phyloP scores from a whole-genome alignment of 345 rosid genomes.

The Lumnitzera littorea region DNA sequence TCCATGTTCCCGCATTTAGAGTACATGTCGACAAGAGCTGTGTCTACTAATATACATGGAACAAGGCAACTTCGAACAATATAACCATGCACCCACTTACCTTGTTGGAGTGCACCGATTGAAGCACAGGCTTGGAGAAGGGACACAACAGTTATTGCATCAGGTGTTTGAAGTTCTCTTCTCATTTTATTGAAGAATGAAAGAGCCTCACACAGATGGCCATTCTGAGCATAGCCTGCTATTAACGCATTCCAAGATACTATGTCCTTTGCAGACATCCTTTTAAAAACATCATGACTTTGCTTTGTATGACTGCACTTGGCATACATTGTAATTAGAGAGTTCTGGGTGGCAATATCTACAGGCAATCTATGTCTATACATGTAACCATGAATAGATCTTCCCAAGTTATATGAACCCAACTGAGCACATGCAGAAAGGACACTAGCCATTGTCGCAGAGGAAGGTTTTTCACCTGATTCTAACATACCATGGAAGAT shows the following conservation, averaged over 20 bases:
- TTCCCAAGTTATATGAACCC: conserved; percentile 44
- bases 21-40: conserved; percentile 74
- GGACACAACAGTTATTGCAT: conserved; percentile 54
- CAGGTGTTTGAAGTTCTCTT: conserved; percentile 31
- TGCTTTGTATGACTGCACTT: conserved; percentile 45
- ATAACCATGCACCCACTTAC: conserved; percentile 61
- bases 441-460: conserved; percentile 48
- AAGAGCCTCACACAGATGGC: conserved; percentile 39
- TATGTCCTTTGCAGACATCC: conserved; percentile 42
- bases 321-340: conserved; percentile 66
- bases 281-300: conserved; percentile 44
- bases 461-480: conserved; percentile 40
- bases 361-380: conserved; percentile 36
- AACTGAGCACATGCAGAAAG: conserved; percentile 65
- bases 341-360: conserved; percentile 52
- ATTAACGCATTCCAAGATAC: conserved; percentile 86
- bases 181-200: conserved; percentile 43
- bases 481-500: conserved; percentile 45
- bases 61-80: conserved; percentile 38
- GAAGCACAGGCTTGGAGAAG: conserved; percentile 73
- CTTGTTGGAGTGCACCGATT: conserved; percentile 41
- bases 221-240: conserved; percentile 59
- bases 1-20: conserved; percentile 66
- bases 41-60: conserved; percentile 38
- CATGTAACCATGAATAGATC: conserved; percentile 54